These are phyloP conservation scores for Sphenostylis stenocarpa DNA, from an alignment of 306 rosid species.

Conservation along the genomic window DNA sequence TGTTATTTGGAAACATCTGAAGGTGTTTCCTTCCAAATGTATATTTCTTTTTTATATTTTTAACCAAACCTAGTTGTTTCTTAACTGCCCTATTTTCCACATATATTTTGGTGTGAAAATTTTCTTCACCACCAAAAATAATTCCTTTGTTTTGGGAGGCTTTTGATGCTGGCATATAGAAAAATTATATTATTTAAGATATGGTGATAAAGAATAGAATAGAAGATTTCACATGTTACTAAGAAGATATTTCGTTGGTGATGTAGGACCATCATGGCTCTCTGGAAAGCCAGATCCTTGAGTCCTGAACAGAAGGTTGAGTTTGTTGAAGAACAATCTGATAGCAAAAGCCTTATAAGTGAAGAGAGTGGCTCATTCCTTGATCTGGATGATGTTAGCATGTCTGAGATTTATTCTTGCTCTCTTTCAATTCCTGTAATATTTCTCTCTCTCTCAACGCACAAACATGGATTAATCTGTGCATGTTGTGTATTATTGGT, in stretches of 20 bases:
- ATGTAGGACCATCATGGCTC: conserved; percentile 89
- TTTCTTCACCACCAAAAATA: not conserved
- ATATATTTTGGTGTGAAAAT: conserved; percentile 6
- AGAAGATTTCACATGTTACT: conserved; percentile 21
- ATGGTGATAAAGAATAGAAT: conserved; percentile 8
- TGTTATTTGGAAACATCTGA: not conserved
- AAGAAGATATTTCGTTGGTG: conserved; percentile 41
- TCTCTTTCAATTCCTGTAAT: conserved; percentile 68
- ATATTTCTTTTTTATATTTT: conserved; percentile 12
- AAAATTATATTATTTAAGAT: not conserved
- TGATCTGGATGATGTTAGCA: conserved; percentile 77
- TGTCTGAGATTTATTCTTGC: conserved; percentile 79
- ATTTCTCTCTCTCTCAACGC: conserved; percentile 25
- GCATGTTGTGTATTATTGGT: conserved; percentile 7
- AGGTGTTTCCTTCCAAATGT: not conserved
- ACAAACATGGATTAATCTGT: conserved; percentile 13
- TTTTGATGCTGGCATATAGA: not conserved
- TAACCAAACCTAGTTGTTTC: conserved; percentile 1
- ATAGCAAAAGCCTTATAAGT: conserved; percentile 59
- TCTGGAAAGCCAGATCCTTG: conserved; percentile 96
- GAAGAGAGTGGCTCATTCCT: conserved; percentile 76
- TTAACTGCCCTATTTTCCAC: not conserved
- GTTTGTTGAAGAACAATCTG: conserved; percentile 83
- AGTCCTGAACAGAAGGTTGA: conserved; percentile 95
- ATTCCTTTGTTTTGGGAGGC: not conserved